Percentiles rank a stretch among this genome's conserved stretches.
Evolutionary conservation across 1,284 basidiomycete species (phyloP).

Genomic region (Apiotrichum gracile): DNA sequence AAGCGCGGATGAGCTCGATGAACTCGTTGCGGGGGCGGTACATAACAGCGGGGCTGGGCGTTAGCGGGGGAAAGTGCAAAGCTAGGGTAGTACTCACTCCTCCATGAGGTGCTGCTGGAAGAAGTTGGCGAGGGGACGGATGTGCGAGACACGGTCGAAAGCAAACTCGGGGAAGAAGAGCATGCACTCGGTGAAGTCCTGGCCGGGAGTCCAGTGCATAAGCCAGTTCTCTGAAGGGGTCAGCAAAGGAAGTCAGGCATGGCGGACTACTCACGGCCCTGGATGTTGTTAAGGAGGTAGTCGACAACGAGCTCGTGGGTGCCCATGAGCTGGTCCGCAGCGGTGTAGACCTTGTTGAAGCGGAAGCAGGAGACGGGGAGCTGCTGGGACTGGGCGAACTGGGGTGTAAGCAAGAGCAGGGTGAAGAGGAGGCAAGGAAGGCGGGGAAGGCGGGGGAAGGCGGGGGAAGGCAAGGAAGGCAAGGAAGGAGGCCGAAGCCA

Average conservation of each 20-base stretch:
- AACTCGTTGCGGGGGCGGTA: not conserved
- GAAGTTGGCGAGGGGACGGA: constrained; percentile 1
- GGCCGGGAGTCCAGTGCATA: constrained; percentile 1
- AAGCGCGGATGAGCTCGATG: not conserved
- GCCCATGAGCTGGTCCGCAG: not conserved
- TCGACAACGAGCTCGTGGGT: not conserved
- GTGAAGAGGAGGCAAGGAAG: not conserved
- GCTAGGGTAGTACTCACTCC: not conserved
- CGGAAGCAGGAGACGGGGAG: not conserved
- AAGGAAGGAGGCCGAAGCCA: not conserved
- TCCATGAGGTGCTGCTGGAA: not conserved
- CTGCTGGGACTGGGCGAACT: constrained; percentile 1
- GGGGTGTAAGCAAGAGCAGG: not conserved
- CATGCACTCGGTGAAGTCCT: not conserved
- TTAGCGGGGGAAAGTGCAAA: not conserved
- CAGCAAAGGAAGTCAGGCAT: not conserved
- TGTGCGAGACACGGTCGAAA: not conserved
- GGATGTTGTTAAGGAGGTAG: not conserved
- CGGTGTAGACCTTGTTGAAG: not conserved
- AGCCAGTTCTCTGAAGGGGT: not conserved
- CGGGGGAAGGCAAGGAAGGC: not conserved
- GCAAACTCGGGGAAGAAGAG: not conserved
- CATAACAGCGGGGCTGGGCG: not conserved
- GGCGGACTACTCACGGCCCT: not conserved
- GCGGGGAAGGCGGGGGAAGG: not conserved